These are phyloP conservation scores for Pythium phragmitis DNA, from an alignment of 352 stramenopile species.

Conservation along the genomic window DNA sequence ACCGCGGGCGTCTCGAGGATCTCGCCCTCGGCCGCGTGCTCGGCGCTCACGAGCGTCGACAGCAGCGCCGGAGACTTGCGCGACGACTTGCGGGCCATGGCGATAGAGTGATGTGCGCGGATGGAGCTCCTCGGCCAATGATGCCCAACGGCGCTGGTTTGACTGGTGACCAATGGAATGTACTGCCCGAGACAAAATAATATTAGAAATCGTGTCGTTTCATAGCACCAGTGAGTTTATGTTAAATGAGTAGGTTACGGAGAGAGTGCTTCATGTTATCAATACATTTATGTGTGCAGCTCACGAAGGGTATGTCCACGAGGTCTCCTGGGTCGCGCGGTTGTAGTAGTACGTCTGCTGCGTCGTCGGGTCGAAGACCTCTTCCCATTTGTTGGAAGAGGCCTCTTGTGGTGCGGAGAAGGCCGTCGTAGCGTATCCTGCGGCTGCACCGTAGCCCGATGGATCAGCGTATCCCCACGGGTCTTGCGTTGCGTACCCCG, in stretches of 20 bases:
- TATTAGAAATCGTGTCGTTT: slow-evolving; percentile 2
- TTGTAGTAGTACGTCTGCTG: slow-evolving; percentile 68
- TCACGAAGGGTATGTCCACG: slow-evolving; percentile 35
- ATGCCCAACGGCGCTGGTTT: slow-evolving; percentile 1
- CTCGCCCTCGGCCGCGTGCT: slow-evolving; percentile 76
- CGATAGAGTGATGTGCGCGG: not conserved
- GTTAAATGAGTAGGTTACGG: not conserved
- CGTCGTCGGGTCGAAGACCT: slow-evolving; percentile 61
- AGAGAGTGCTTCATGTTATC: not conserved
- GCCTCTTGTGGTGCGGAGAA: not conserved
- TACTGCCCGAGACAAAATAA: slow-evolving; percentile 32
- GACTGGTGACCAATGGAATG: slow-evolving; percentile 22
- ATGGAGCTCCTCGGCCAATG: slow-evolving; percentile 3
- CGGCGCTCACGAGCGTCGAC: slow-evolving; percentile 62
- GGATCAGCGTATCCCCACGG: not conserved
- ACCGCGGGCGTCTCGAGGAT: slow-evolving; percentile 83
- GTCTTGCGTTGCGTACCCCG: slow-evolving; percentile 1
- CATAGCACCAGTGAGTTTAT: not conserved
- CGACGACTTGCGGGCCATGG: slow-evolving; percentile 27
- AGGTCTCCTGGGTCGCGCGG: slow-evolving; percentile 51
- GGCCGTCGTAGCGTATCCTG: not conserved
- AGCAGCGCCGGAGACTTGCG: slow-evolving; percentile 33
- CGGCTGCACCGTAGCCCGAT: not conserved
- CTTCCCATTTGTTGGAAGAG: slow-evolving; percentile 38
- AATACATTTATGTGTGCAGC: slow-evolving; percentile 1